Percentiles rank a stretch among this genome's conserved stretches.
phyloP scores from a whole-genome alignment of 352 stramenopile genomes.

The Globisporangium sylvaticum region DNA sequence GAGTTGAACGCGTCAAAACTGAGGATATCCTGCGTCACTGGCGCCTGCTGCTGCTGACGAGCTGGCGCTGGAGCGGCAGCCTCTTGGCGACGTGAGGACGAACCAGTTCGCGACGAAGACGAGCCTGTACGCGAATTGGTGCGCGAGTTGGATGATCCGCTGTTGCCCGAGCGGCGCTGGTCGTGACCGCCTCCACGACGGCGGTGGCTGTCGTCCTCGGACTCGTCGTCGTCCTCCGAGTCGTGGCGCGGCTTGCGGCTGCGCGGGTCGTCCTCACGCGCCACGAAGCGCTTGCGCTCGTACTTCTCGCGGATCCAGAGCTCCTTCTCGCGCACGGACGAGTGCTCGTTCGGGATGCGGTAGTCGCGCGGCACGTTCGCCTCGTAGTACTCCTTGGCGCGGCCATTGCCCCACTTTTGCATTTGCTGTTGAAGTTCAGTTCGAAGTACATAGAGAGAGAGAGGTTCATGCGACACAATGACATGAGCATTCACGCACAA shows the following conservation, averaged over 20 bases:
- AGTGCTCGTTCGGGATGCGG: slow-evolving; percentile 75
- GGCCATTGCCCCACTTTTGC: slow-evolving; percentile 89
- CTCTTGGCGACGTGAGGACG: slow-evolving; percentile 30
- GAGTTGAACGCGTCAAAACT: slow-evolving; percentile 67
- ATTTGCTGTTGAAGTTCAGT: slow-evolving; percentile 60
- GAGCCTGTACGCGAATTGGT: slow-evolving; percentile 21
- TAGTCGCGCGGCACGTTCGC: slow-evolving; percentile 76
- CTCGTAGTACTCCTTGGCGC: slow-evolving; percentile 89
- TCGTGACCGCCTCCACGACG: slow-evolving; percentile 14
- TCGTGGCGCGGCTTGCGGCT: slow-evolving; percentile 36
- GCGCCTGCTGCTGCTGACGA: slow-evolving; percentile 4
- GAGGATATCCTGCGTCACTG: slow-evolving; percentile 56
- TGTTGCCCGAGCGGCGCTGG: slow-evolving; percentile 17
- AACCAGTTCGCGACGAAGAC: slow-evolving; percentile 24
- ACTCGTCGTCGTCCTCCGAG: slow-evolving; percentile 40
- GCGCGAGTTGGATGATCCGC: slow-evolving; percentile 23
- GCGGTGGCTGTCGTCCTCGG: slow-evolving; percentile 5
- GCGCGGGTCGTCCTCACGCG: slow-evolving; percentile 35
- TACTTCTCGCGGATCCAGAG: slow-evolving; percentile 91
- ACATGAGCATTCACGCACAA: not conserved
- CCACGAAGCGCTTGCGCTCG: slow-evolving; percentile 78
- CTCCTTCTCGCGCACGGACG: slow-evolving; percentile 82
- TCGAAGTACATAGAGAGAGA: not conserved
- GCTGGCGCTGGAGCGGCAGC: slow-evolving; percentile 21
- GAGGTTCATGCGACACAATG: not conserved